phyloP scores from a whole-genome alignment of 2,329 filamentous ascomycete species.

The Aspergillus neoniger region DNA sequence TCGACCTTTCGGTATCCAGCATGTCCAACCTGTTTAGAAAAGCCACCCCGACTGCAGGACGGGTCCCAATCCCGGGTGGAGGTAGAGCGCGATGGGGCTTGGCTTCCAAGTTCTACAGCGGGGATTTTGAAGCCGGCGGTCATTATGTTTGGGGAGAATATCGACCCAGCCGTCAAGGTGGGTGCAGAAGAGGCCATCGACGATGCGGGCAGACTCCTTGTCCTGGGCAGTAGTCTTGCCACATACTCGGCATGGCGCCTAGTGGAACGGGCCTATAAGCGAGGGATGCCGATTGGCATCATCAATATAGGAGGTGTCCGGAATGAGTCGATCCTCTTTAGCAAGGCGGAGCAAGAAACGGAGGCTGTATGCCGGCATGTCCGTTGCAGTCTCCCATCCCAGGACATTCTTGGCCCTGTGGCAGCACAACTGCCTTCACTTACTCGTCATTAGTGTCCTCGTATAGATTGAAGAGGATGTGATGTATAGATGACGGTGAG shows the following conservation, averaged over 20 bases:
- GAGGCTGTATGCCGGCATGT: slow-evolving; percentile 32
- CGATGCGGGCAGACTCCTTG: slow-evolving; percentile 69
- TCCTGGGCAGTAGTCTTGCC: slow-evolving; percentile 86
- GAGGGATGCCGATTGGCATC: slow-evolving; percentile 81
- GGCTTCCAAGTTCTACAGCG: slow-evolving; percentile 64
- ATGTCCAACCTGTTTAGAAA: slow-evolving; percentile 74
- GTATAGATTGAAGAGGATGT: neutral
- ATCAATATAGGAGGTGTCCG: slow-evolving; percentile 68
- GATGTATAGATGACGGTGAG: neutral
- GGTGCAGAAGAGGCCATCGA: slow-evolving; percentile 81
- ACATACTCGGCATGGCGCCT: slow-evolving; percentile 95
- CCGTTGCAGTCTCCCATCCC: slow-evolving; percentile 46
- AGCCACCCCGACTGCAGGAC: slow-evolving; percentile 60
- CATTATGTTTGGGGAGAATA: slow-evolving; percentile 94
- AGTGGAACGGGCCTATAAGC: slow-evolving; percentile 77
- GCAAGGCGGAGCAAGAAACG: slow-evolving; percentile 24
- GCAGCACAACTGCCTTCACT: slow-evolving; percentile 30
- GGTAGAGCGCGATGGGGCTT: slow-evolving; percentile 79
- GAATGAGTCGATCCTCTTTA: slow-evolving; percentile 48
- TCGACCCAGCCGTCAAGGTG: slow-evolving; percentile 66
- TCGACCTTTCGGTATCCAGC: slow-evolving; percentile 87
- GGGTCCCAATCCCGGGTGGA: slow-evolving; percentile 62
- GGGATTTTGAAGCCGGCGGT: slow-evolving; percentile 91
- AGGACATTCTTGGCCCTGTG: slow-evolving; percentile 46
- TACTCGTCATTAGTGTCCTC: neutral